These are phyloP conservation scores for Uronychia setigera DNA, from an alignment of 73 alveolate species.

Conservation along the genomic window DNA sequence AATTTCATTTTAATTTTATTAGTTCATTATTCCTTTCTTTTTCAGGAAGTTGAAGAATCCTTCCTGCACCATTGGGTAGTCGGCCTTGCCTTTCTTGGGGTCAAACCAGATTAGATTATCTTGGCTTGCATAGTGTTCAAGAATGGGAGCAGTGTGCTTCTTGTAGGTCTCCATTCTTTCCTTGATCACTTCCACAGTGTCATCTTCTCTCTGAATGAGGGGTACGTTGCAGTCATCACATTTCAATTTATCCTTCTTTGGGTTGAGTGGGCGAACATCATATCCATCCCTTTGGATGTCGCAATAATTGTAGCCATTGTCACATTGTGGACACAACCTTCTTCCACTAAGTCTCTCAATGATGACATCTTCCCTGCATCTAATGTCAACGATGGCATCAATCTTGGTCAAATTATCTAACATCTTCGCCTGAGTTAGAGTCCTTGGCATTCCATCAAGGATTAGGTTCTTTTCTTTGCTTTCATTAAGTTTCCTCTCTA, in stretches of 20 bases:
- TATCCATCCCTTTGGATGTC: constrained; percentile 34
- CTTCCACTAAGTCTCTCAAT: constrained; percentile 38
- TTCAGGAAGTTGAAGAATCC: too few relatives aligned
- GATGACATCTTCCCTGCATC: constrained; percentile 34
- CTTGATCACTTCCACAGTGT: constrained; percentile 27
- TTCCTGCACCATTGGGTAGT: too few relatives aligned
- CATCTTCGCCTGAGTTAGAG: constrained; percentile 40
- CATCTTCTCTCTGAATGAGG: constrained; percentile 47
- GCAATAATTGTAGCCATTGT: constrained; percentile 23
- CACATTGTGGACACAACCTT: constrained; percentile 45
- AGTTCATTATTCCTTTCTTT: too few relatives aligned
- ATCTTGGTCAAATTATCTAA: constrained; percentile 4
- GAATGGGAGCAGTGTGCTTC: constrained; percentile 28
- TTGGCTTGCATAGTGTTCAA: constrained; percentile 24
- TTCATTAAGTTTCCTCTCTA: constrained; percentile 12
- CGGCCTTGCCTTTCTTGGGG: too few relatives aligned
- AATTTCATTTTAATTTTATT: too few relatives aligned
- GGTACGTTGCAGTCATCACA: constrained; percentile 41
- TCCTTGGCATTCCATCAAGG: constrained; percentile 55
- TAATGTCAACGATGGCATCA: constrained; percentile 33
- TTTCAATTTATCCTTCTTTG: constrained; percentile 23
- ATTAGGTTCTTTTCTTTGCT: constrained; percentile 18
- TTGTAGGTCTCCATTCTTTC: constrained; percentile 33
- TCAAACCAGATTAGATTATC: neutral
- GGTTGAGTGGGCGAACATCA: constrained; percentile 33